phyloP scores from a whole-genome alignment of 345 rosid genomes.

The Combretum micranthum region DNA sequence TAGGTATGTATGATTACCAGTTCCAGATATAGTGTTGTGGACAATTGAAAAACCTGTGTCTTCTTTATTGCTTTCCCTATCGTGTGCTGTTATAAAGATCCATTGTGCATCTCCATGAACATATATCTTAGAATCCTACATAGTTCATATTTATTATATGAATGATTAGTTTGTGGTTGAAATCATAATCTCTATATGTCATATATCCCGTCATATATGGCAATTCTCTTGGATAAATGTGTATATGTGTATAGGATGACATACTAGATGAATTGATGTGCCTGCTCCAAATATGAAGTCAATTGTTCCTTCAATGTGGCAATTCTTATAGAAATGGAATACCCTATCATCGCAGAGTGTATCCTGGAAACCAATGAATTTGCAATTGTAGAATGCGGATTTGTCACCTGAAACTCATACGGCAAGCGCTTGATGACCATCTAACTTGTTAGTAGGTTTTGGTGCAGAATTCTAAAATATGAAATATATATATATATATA shows the following conservation, averaged over 20 bases:
- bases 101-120: conserved; percentile 24
- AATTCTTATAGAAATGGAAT: conserved; percentile 57
- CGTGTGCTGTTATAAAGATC: conserved; percentile 61
- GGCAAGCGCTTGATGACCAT: conserved; percentile 52
- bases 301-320: conserved; percentile 66
- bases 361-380: conserved; percentile 43
- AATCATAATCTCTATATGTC: background rate
- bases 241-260: background rate
- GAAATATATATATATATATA: too few relatives aligned
- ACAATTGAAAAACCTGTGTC: conserved; percentile 49
- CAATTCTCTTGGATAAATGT: background rate
- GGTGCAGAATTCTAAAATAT: conserved; percentile 46
- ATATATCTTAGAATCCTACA: conserved; percentile 28
- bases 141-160: background rate
- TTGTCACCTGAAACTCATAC: conserved; percentile 42
- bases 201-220: too few relatives aligned
- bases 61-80: conserved; percentile 20
- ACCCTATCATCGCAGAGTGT: conserved; percentile 68
- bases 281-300: conserved; percentile 78
- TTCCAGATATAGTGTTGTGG: conserved; percentile 45
- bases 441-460: conserved; percentile 24
- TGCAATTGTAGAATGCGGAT: conserved; percentile 39
- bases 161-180: background rate
- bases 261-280: conserved; percentile 53
- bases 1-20: conserved; percentile 29